phyloP scores from a whole-genome alignment of 2,329 filamentous ascomycete genomes.

The Orbilia oligospora region DNA sequence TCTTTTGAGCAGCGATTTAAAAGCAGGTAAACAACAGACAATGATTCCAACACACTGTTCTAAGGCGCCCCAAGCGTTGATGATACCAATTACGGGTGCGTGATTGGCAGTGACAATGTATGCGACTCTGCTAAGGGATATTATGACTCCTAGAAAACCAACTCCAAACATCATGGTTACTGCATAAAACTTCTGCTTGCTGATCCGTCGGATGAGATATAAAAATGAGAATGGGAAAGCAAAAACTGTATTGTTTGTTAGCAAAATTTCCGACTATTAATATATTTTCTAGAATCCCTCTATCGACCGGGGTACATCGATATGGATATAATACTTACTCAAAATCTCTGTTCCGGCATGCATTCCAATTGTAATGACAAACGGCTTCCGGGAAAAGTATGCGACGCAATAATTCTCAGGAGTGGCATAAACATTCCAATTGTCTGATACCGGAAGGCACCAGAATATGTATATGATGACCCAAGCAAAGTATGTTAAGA shows the following conservation, averaged over 20 bases:
- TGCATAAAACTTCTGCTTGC: slow-evolving; percentile 36
- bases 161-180: slow-evolving; percentile 27
- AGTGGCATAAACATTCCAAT: slow-evolving; percentile 29
- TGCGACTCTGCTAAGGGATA: slow-evolving; percentile 42
- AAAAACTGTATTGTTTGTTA: slow-evolving; percentile 13
- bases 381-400: slow-evolving; percentile 36
- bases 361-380: slow-evolving; percentile 24
- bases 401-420: slow-evolving; percentile 21
- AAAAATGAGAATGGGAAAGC: slow-evolving; percentile 44
- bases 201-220: slow-evolving; percentile 19
- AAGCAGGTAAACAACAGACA: slow-evolving; percentile 51
- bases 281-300: too few species aligned
- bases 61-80: slow-evolving; percentile 44
- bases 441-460: slow-evolving; percentile 36
- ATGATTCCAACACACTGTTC: slow-evolving; percentile 46
- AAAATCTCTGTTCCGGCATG: slow-evolving; percentile 45
- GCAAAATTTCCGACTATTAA: not conserved
- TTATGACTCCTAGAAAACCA: slow-evolving; percentile 40
- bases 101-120: slow-evolving; percentile 37
- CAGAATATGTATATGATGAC: slow-evolving; percentile 40
- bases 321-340: too few species aligned
- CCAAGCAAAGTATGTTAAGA: slow-evolving; percentile 17
- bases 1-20: slow-evolving; percentile 34
- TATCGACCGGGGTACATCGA: too few species aligned
- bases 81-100: slow-evolving; percentile 42